Base-by-base conservation (phyloP, 140 eudicot genomes). In the Cichorium intybus region DNA sequence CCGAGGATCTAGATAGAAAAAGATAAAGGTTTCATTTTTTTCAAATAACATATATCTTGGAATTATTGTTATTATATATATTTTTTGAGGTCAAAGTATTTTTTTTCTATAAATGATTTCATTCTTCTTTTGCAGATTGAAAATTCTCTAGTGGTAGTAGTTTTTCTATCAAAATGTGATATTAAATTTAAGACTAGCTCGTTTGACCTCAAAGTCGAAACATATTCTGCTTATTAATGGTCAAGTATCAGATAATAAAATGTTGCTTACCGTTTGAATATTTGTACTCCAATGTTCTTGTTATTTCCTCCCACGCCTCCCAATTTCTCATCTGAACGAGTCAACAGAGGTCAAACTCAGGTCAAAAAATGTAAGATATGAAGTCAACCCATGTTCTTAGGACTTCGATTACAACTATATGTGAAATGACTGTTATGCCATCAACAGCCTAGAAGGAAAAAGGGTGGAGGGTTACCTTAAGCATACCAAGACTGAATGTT, bases 261-360 rank as follows among this genome's bases (percentile, higher is more conserved):
- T n/a, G 16, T 39, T 39, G 11, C 64, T 57, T 71, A 84, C 90
- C 90, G 37, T 77, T 74, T 62, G 87, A 74, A 74, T 70, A 52
- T 53, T 84, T 75, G 62, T 84, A 84, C n/a, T 84, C 87, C 60
- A 84, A 34, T 14, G 86, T 77, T 69, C 74, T 80, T 34, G 90
- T 80, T 55, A 77, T 79, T 66, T 81, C 87, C 76, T 80, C 87
- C 91, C 91, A 84, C 46, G 56, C 20, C 70, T 78, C 78, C 91
- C 87, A 84, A 59, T 75, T 81, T 64, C 47, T 79, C 85, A 85
- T 81, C 88, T 85, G 73, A 16, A 71, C 22, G 56, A 51, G 33
- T 66, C 45, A 56, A 63, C 60, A 55, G 53, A 37, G 6, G 0
- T 27, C 31, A 27, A 27, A 39, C 17, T 39, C 17, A 12, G 46